These are phyloP conservation scores for Xanthoconium purpureum DNA, from an alignment of 768 basidiomycete species.

Conservation along the genomic window DNA sequence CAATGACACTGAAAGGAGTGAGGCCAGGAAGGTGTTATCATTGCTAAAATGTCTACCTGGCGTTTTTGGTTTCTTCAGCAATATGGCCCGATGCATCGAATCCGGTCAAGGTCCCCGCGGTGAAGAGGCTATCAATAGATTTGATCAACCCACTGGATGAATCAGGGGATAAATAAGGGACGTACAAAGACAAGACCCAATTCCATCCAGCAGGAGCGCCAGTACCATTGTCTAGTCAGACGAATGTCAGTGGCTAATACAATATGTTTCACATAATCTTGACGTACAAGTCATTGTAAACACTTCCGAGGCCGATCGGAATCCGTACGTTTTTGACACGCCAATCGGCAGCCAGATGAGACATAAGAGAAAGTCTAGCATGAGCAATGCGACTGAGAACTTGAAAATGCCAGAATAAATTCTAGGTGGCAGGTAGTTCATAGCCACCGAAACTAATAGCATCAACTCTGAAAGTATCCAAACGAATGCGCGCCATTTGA, in stretches of 20 bases:
- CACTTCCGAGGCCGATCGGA: conserved; percentile 78
- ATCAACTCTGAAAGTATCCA: conserved; percentile 80
- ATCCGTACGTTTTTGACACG: conserved; percentile 85
- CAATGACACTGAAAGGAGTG: conserved; percentile 51
- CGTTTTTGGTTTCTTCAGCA: conserved; percentile 86
- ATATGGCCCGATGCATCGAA: conserved; percentile 90
- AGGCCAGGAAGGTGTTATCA: not conserved
- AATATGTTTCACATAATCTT: conserved; percentile 27
- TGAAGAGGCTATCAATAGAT: conserved; percentile 74
- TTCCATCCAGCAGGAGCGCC: conserved; percentile 88
- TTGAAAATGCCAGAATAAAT: conserved; percentile 76
- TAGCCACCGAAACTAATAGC: conserved; percentile 65
- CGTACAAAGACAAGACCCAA: conserved; percentile 84
- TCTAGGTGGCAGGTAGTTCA: conserved; percentile 83
- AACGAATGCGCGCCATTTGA: conserved; percentile 84
- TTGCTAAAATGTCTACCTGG: conserved; percentile 40
- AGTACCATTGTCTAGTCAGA: conserved; percentile 74
- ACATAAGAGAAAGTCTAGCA: conserved; percentile 85
- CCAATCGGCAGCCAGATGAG: conserved; percentile 92
- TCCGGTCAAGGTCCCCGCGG: conserved; percentile 84
- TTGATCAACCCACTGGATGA: not conserved
- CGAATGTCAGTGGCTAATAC: not conserved
- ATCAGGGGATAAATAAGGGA: conserved; percentile 1
- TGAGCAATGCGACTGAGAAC: conserved; percentile 67
- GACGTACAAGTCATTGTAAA: conserved; percentile 75